Conservation (phyloP, 352 stramenopile species). For the Lagenidium giganteum region DNA sequence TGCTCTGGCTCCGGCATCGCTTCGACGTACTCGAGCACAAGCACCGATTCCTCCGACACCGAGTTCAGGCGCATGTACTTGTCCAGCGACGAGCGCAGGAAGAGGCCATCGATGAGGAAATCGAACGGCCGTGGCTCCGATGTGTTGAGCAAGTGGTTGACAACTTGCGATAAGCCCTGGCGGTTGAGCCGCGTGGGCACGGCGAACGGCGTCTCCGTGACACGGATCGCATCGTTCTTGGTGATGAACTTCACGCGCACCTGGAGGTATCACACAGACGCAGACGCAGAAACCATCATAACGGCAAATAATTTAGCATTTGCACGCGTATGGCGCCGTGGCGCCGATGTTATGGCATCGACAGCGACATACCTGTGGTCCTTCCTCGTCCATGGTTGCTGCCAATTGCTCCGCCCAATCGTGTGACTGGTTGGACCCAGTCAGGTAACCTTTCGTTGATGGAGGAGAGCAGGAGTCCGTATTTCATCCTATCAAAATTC, state of each 20-base stretch:
- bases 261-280: slow-evolving; percentile 17
- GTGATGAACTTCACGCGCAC: slow-evolving; percentile 90
- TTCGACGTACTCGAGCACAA: slow-evolving; percentile 88
- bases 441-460: too few relatives aligned
- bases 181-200: slow-evolving; percentile 75
- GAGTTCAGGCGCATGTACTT: slow-evolving; percentile 68
- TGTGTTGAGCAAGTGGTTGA: slow-evolving; percentile 84
- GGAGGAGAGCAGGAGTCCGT: slow-evolving; percentile 16
- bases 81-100: slow-evolving; percentile 68
- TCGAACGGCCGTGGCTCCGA: slow-evolving; percentile 71
- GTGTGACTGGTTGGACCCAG: too few relatives aligned
- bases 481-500: slow-evolving; percentile 13
- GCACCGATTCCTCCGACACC: slow-evolving; percentile 73
- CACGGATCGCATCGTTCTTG: slow-evolving; percentile 80
- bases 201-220: slow-evolving; percentile 87
- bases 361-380: slow-evolving; percentile 25
- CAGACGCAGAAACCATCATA: background rate
- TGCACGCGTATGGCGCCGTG: too few relatives aligned
- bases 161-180: slow-evolving; percentile 82
- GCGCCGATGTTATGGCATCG: too few relatives aligned
- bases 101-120: slow-evolving; percentile 75
- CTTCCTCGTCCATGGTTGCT: slow-evolving; percentile 30
- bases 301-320: background rate
- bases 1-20: slow-evolving; percentile 70
- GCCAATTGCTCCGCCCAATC: slow-evolving; percentile 1